Evolutionary conservation across 2,329 filamentous ascomycete genomes (phyloP).

Genomic region (Aspergillus vadensis): DNA sequence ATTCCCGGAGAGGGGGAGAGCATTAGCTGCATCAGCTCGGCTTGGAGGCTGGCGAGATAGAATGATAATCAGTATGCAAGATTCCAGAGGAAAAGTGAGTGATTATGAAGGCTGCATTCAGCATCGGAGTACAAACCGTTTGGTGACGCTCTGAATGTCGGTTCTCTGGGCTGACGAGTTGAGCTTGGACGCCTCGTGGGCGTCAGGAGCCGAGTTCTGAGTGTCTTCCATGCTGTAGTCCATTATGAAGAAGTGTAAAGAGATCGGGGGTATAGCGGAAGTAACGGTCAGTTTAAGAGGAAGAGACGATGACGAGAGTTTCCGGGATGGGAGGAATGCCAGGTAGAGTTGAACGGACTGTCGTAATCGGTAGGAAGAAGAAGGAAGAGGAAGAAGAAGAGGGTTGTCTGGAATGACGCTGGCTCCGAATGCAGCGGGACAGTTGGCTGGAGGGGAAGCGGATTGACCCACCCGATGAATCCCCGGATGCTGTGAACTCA

Average conservation of each 20-base stretch:
- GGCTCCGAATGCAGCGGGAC: slow-evolving; percentile 29
- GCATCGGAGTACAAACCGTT: slow-evolving; percentile 59
- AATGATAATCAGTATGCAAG: neutral
- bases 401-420: slow-evolving; percentile 35
- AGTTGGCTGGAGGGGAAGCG: slow-evolving; percentile 23
- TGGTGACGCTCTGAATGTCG: slow-evolving; percentile 74
- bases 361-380: slow-evolving; percentile 24
- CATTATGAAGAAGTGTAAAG: slow-evolving; percentile 40
- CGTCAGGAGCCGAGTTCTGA: slow-evolving; percentile 69
- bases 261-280: neutral
- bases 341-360: slow-evolving; percentile 6
- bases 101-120: neutral
- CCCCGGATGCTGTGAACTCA: slow-evolving; percentile 23
- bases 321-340: slow-evolving; percentile 9
- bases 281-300: neutral
- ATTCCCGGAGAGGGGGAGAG: slow-evolving; percentile 89
- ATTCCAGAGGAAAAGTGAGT: neutral
- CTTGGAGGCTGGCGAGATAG: slow-evolving; percentile 70
- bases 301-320: neutral
- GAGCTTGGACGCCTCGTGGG: slow-evolving; percentile 64
- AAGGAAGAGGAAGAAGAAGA: slow-evolving; percentile 28
- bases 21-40: slow-evolving; percentile 98
- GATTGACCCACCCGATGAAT: slow-evolving; percentile 24
- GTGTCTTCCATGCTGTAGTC: slow-evolving; percentile 61
- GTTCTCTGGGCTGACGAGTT: slow-evolving; percentile 56